Conservation (phyloP, 179 eudicot genomes). For the Spergularia azorica region DNA sequence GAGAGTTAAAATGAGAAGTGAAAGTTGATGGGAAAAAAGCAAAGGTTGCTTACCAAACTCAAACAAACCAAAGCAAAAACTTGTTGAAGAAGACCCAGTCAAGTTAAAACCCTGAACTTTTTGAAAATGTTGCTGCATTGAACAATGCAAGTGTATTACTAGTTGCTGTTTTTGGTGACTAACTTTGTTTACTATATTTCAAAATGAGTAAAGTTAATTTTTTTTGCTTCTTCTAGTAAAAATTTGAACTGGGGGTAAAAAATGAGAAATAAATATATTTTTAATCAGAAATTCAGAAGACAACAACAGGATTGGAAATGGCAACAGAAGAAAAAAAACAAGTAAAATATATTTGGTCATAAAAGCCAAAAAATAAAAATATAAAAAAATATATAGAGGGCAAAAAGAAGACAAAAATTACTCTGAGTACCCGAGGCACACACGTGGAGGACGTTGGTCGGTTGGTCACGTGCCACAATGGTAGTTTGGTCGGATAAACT, state of each 20-base stretch:
- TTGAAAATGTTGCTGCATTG: conserved; percentile 18
- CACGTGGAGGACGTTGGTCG: conserved; percentile 32
- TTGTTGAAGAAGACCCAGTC: conserved; percentile 27
- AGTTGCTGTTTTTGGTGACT: conserved; percentile 16
- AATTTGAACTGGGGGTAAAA: not conserved
- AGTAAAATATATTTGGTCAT: no score
- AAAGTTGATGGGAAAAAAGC: conserved; percentile 23
- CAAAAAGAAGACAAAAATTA: conserved; percentile 8
- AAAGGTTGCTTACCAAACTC: conserved; percentile 39
- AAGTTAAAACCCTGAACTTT: not conserved
- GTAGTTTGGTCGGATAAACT: conserved; percentile 24
- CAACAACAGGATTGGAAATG: not conserved
- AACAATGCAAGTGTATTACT: not conserved
- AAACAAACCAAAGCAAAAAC: conserved; percentile 15
- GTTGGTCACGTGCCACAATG: conserved; percentile 22
- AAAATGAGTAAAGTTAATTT: no score
- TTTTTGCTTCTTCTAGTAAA: not conserved
- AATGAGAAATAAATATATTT: not conserved
- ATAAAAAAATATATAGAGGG: not conserved
- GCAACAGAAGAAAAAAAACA: not conserved
- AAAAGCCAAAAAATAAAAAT: not conserved
- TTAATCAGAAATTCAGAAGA: not conserved
- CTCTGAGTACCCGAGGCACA: conserved; percentile 27
- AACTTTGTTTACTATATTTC: not conserved
- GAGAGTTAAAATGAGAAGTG: not conserved